Percentiles rank a stretch among this genome's conserved stretches.
These are phyloP conservation scores for Saposhnikovia divaricata DNA, from an alignment of 129 eudicot species.

Conservation along the genomic window DNA sequence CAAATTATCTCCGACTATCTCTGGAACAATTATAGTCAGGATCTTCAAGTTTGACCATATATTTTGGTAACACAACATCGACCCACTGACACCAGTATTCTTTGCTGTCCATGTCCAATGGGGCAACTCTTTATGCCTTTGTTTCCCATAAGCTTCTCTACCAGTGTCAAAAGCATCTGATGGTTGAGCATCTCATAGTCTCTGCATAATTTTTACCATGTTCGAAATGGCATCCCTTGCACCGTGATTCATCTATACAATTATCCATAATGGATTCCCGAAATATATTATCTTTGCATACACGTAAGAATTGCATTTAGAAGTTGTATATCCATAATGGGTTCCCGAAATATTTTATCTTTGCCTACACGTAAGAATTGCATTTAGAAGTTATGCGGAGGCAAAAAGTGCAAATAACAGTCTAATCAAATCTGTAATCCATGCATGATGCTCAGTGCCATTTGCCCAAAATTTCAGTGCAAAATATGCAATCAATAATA, in stretches of 20 bases:
- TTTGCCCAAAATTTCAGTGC: conserved; percentile 21
- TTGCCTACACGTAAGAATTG: conserved; percentile 59
- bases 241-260: background rate
- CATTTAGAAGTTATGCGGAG: conserved; percentile 41
- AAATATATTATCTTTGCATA: conserved; percentile 23
- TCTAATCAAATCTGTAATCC: conserved; percentile 39
- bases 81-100: conserved; percentile 59
- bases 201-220: conserved; percentile 26
- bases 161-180: conserved; percentile 37
- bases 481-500: conserved; percentile 43
- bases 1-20: conserved; percentile 37
- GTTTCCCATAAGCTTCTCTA: conserved; percentile 46
- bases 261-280: too few species aligned
- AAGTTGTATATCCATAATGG: conserved; percentile 23
- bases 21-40: conserved; percentile 37
- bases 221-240: background rate
- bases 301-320: conserved; percentile 50
- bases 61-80: conserved; percentile 51
- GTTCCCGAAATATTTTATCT: too few species aligned
- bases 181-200: conserved; percentile 61
- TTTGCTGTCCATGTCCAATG: conserved; percentile 33
- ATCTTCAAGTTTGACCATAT: conserved; percentile 37
- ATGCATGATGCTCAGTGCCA: conserved; percentile 38
- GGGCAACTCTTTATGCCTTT: conserved; percentile 19
- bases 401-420: conserved; percentile 34